Conservation (phyloP, 768 basidiomycete genomes). For the Amanita fuliginea region DNA sequence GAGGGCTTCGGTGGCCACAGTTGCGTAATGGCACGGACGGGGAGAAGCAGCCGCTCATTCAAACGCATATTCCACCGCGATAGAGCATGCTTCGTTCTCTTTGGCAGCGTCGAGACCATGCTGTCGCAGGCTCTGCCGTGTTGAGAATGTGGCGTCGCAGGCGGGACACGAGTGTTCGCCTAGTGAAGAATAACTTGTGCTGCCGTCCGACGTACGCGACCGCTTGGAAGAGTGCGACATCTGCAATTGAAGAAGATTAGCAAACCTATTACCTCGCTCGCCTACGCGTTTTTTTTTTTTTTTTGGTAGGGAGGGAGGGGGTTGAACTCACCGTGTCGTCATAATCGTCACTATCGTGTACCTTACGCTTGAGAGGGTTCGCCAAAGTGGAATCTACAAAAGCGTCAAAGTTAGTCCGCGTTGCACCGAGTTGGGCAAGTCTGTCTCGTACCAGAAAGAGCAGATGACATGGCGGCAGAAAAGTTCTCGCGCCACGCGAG, state of each 20-base stretch:
- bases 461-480: constrained; percentile 29
- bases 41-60: constrained; percentile 21
- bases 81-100: constrained; percentile 59
- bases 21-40: not conserved
- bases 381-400: constrained; percentile 20
- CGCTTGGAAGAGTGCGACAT: constrained; percentile 47
- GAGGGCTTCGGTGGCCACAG: not conserved
- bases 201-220: constrained; percentile 30
- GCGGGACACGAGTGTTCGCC: constrained; percentile 60
- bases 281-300: too few relatives aligned
- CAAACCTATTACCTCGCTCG: not conserved
- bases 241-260: constrained; percentile 18
- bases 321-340: constrained; percentile 21
- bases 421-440: constrained; percentile 6
- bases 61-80: constrained; percentile 66
- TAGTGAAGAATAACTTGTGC: constrained; percentile 18
- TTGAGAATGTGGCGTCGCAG: constrained; percentile 57
- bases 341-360: constrained; percentile 30
- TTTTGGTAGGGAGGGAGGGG: too few relatives aligned
- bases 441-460: constrained; percentile 26
- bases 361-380: constrained; percentile 39
- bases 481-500: constrained; percentile 60
- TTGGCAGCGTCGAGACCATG: constrained; percentile 41
- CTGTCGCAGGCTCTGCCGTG: constrained; percentile 44
- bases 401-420: not conserved